Base-by-base conservation (phyloP, 805 yeast species). In the Starmera quercuum region DNA sequence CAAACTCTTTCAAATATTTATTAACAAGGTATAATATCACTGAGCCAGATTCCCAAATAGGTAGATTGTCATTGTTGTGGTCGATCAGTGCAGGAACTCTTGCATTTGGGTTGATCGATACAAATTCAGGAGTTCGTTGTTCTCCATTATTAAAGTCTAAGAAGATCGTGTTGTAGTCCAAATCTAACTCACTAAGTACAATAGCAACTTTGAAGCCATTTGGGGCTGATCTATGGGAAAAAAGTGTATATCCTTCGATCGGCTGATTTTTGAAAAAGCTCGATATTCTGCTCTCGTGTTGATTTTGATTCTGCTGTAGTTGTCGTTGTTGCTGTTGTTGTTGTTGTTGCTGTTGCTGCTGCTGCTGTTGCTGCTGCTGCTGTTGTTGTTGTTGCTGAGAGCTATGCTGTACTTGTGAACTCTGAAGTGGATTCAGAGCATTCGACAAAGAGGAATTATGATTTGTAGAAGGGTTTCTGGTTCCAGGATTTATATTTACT, bases 201-300 rank as follows among this genome's bases (percentile, higher is more conserved):
- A 88, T 86, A 19, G 97, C 95, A 12, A 90, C 95, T 59, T 92
- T 90, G 68, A 85, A 88, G 2, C 97, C 97, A 58, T 88, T 88
- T 19, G 97, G 97, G 1, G 96, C 96, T 4, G 90, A 80, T 45
- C 94, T 80, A 76, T 59, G 95, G 49, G 73, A 83, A 43, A 74
- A 86, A 30, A 88, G 65, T 2, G 95, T 85, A 56, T 73, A 84
- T 2, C 97, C 97, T 42, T 78, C 82, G 14, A 70, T 58, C 9
- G 95, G 95, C 45, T 78, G 82, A 49, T 79, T 78, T 43, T 72
- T 75, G 53, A 85, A 81, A 54, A 84, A 86, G 41, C 72, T 68
- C 20, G 81, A 68, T 33, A 86, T 73, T 41, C 94, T 63, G 16
- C 81, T 65, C 46, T 69, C 67, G 42, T 71, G 61, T 44, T 58